Evolutionary conservation across 1,284 basidiomycete species (phyloP), one percentile per base, ranked within the genome.

Genomic region (Calocybe gambosa): DNA sequence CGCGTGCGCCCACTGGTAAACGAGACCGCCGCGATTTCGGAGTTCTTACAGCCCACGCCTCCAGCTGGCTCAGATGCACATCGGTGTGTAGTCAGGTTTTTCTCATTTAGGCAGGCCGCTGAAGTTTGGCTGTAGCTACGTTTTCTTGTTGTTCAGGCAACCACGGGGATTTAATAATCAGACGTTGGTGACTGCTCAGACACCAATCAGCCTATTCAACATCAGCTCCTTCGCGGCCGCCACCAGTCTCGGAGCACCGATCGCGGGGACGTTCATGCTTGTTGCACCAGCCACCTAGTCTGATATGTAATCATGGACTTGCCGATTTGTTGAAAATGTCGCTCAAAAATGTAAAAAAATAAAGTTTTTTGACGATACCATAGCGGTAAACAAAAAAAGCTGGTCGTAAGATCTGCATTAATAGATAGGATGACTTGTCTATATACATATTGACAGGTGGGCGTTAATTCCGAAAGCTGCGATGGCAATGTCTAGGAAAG

Each of bases 11-110:
- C 55, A 15, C 57, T 77, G 10, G 56, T 58, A 1, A 77, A 77
- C 54, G 54, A 51, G 8, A 77, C 72, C 0, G 63, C 70, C 1
- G 71, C 75, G 6, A 50, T 78, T 15, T 70, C 71, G 2, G 55
- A 65, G 3, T 79, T 68, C 55, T 50, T 50, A 7, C 74, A 76
- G 51, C 75, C 77, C 0, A 71, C 68, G 1, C 75, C 76, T 9
- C 73, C 72, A n/a, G 70, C 70, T 16, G 75, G 73, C 1, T 75
- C 75, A 8, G 67, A 69, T 50, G 63, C 74, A n/a, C 77, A 78
- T 57, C 29, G 29, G 29, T n/a, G 64, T 75, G 76, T 77, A 49
- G 25, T 9, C 45, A 64, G 55, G 8, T 21, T n/a, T 6, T 6
- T 35, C 1, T 25, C 9, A 19, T 7, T 41, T 18, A 19, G n/a